phyloP scores from a whole-genome alignment of 1,139 yeast genomes.

The Zygoascus meyerae region DNA sequence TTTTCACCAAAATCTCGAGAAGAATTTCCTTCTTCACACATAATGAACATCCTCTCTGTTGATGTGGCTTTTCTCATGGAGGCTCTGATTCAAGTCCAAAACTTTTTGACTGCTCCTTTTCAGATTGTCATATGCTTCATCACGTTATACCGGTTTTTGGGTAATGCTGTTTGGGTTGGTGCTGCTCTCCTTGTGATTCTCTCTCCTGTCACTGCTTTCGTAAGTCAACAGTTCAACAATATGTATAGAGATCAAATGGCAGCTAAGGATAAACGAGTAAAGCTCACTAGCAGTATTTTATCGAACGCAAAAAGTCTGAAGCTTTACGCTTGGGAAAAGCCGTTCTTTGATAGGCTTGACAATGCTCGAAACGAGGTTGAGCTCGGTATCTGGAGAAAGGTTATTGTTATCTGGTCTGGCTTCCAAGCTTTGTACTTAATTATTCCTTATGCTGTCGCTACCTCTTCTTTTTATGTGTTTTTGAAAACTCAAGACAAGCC shows the following conservation, averaged over 20 bases:
- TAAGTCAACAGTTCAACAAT: slow-evolving; percentile 6
- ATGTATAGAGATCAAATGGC: slow-evolving; percentile 38
- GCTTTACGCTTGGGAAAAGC: slow-evolving; percentile 68
- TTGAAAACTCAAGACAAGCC: slow-evolving; percentile 39
- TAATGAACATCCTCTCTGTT: slow-evolving; percentile 13
- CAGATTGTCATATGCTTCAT: slow-evolving; percentile 47
- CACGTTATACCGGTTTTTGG: slow-evolving; percentile 52
- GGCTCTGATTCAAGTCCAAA: slow-evolving; percentile 12
- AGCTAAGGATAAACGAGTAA: slow-evolving; percentile 47
- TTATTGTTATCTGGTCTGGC: slow-evolving; percentile 37
- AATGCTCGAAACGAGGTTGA: slow-evolving; percentile 82
- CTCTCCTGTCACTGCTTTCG: slow-evolving; percentile 27
- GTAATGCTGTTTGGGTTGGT: slow-evolving; percentile 53
- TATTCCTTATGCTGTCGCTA: slow-evolving; percentile 61
- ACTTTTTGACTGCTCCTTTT: slow-evolving; percentile 48
- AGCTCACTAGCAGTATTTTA: slow-evolving; percentile 58
- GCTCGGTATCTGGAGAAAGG: slow-evolving; percentile 59
- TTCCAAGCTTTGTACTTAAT: slow-evolving; percentile 56
- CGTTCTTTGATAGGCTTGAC: slow-evolving; percentile 46
- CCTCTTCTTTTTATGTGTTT: slow-evolving; percentile 54
- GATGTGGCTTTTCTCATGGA: slow-evolving; percentile 15
- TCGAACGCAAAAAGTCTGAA: slow-evolving; percentile 63
- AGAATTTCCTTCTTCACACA: slow-evolving; percentile 13
- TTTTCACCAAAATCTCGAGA: slow-evolving; percentile 14
- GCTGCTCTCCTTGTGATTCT: slow-evolving; percentile 46